These are phyloP conservation scores for Salvia rosmarinus DNA, from an alignment of 257 asterid genomes.

Conservation along the genomic window DNA sequence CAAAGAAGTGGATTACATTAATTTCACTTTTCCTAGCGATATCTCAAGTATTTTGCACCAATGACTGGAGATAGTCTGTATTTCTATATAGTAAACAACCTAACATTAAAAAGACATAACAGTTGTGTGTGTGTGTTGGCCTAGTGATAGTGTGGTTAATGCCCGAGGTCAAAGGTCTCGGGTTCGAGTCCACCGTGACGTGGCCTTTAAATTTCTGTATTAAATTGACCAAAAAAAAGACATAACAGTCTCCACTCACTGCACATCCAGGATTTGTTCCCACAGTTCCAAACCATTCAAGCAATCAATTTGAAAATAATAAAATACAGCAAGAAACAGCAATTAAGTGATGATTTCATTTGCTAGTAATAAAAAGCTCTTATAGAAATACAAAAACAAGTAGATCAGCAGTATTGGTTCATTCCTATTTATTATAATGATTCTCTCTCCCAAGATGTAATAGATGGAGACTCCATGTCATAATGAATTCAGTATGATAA, in stretches of 20 bases:
- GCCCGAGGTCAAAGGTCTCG: too few relatives aligned
- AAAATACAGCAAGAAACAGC: not conserved
- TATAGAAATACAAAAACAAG: not conserved
- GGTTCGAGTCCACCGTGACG: too few relatives aligned
- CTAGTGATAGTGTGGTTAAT: too few relatives aligned
- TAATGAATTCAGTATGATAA: not conserved
- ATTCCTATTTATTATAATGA: not conserved
- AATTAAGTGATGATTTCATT: not conserved
- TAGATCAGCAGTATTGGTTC: not conserved
- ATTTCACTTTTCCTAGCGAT: slow-evolving; percentile 11
- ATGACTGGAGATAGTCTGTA: not conserved
- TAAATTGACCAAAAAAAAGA: too few relatives aligned
- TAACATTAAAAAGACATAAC: not conserved
- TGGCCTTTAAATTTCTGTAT: too few relatives aligned
- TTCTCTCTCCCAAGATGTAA: not conserved
- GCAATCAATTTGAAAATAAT: not conserved
- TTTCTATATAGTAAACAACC: not conserved
- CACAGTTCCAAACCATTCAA: not conserved
- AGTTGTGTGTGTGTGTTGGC: too few relatives aligned
- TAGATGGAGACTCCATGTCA: not conserved
- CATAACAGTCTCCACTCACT: not conserved
- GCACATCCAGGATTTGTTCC: not conserved
- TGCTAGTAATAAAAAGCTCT: not conserved
- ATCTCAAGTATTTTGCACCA: slow-evolving; percentile 4
- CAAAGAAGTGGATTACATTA: slow-evolving; percentile 17